Percentiles rank a stretch among this genome's conserved stretches.
These are phyloP conservation scores for Gelatoporia subvermispora DNA, from an alignment of 768 basidiomycete species.

Conservation along the genomic window DNA sequence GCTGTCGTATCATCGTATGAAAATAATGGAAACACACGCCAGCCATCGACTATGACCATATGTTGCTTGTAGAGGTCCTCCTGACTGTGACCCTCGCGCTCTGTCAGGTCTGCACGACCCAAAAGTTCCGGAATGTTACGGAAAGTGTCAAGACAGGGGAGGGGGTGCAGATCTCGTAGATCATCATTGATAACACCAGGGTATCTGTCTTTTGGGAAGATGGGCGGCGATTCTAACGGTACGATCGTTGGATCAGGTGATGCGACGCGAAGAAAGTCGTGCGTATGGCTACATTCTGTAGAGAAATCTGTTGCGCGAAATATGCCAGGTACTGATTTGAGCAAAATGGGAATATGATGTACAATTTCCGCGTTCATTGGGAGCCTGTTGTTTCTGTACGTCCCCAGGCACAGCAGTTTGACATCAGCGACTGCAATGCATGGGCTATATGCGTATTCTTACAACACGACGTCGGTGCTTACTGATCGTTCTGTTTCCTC, in stretches of 20 bases:
- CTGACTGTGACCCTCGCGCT: constrained; percentile 35
- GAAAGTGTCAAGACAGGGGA: constrained; percentile 7
- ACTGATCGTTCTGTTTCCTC: constrained; percentile 4
- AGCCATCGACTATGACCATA: constrained; percentile 59
- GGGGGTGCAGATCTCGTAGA: not conserved
- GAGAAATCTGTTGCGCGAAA: not conserved
- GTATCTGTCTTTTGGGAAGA: constrained; percentile 39
- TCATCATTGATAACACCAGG: constrained; percentile 9
- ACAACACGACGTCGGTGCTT: constrained; percentile 38
- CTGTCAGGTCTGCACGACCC: constrained; percentile 24
- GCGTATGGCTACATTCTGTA: constrained; percentile 4
- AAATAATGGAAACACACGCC: constrained; percentile 43
- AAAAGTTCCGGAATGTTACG: constrained; percentile 19
- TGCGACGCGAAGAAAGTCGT: constrained; percentile 25
- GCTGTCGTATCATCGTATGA: constrained; percentile 1
- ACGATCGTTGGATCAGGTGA: constrained; percentile 23
- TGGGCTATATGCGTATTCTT: constrained; percentile 10
- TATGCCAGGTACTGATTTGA: constrained; percentile 21
- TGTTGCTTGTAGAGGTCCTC: constrained; percentile 42
- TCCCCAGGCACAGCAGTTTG: not conserved
- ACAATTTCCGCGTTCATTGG: constrained; percentile 21
- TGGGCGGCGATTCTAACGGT: constrained; percentile 34
- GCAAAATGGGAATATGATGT: constrained; percentile 20
- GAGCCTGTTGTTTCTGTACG: constrained; percentile 28
- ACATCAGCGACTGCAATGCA: constrained; percentile 1